Conservation (phyloP, 2,329 filamentous ascomycete species). For the Aspergillus bombycis region DNA sequence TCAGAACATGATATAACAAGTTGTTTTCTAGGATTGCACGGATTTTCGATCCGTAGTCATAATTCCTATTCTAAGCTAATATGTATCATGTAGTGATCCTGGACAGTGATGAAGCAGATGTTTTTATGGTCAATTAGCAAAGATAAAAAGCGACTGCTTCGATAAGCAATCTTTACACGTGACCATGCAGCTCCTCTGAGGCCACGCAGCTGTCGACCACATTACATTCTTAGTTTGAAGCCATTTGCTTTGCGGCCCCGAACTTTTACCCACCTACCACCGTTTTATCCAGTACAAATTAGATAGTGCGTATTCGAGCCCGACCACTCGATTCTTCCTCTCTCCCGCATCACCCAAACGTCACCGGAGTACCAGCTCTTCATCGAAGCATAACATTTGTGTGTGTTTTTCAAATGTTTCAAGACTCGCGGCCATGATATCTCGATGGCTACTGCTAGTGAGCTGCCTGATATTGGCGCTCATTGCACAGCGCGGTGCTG, state of each 20-base stretch:
- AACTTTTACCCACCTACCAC: not conserved
- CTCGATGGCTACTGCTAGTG: slow-evolving; percentile 51
- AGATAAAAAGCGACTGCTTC: slow-evolving; percentile 10
- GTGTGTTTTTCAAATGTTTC: slow-evolving; percentile 32
- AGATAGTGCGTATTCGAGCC: not conserved
- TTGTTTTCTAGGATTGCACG: not conserved
- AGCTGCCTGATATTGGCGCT: slow-evolving; percentile 57
- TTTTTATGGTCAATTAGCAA: not conserved
- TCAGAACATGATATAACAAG: not conserved
- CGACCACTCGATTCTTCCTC: not conserved
- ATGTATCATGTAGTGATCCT: not conserved
- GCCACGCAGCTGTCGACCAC: slow-evolving; percentile 29
- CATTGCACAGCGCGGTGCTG: slow-evolving; percentile 38
- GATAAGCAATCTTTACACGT: slow-evolving; percentile 33
- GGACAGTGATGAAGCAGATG: not conserved
- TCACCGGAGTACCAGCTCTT: not conserved
- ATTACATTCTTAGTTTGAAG: not conserved
- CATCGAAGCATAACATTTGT: slow-evolving; percentile 2
- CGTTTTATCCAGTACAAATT: not conserved
- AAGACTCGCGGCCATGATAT: slow-evolving; percentile 40
- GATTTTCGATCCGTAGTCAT: not conserved
- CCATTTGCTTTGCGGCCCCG: not conserved
- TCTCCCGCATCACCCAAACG: not conserved
- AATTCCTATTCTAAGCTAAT: not conserved
- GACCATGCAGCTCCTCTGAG: slow-evolving; percentile 32